These are phyloP conservation scores for Coemansia sp. DNA, from an alignment of 371 early-diverging fungal species.

Conservation along the genomic window DNA sequence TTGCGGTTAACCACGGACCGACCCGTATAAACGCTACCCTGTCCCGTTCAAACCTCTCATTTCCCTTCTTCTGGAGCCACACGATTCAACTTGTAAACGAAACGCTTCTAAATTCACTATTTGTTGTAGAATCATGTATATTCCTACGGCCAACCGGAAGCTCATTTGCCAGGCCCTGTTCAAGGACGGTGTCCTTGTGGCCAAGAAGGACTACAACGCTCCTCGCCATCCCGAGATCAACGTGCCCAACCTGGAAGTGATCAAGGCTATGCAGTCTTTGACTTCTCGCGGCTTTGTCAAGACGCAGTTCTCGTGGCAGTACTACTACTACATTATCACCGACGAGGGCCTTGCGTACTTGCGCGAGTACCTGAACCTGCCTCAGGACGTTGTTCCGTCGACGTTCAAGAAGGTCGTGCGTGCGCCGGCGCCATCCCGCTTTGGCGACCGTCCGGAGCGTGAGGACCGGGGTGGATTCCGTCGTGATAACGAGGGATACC, in stretches of 20 bases:
- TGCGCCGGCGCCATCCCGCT: constrained; percentile 58
- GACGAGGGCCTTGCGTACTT: constrained; percentile 97
- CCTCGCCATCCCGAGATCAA: constrained; percentile 93
- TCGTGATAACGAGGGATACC: constrained; percentile 84
- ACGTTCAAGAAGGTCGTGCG: constrained; percentile 93
- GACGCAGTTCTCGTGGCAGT: constrained; percentile 99
- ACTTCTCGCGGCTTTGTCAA: constrained; percentile 93
- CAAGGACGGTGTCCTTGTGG: constrained; percentile 97
- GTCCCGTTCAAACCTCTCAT: too few relatives aligned
- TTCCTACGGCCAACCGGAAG: constrained; percentile 95
- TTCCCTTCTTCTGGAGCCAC: too few relatives aligned
- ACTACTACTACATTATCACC: constrained; percentile 99
- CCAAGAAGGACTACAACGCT: constrained; percentile 97
- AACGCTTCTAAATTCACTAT: neutral
- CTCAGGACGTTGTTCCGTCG: constrained; percentile 94
- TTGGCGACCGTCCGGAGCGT: constrained; percentile 50
- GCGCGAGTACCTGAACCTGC: constrained; percentile 96
- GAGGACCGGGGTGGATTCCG: constrained; percentile 60
- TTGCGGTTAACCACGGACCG: too few relatives aligned
- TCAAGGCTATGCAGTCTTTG: constrained; percentile 98
- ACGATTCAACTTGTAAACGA: constrained; percentile 3
- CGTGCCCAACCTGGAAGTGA: constrained; percentile 98
- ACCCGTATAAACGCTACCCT: too few relatives aligned
- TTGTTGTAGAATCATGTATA: constrained; percentile 75
- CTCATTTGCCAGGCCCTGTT: constrained; percentile 90